Evolutionary conservation across 352 stramenopile species (phyloP).

Genomic region (Pythium diclinum): DNA sequence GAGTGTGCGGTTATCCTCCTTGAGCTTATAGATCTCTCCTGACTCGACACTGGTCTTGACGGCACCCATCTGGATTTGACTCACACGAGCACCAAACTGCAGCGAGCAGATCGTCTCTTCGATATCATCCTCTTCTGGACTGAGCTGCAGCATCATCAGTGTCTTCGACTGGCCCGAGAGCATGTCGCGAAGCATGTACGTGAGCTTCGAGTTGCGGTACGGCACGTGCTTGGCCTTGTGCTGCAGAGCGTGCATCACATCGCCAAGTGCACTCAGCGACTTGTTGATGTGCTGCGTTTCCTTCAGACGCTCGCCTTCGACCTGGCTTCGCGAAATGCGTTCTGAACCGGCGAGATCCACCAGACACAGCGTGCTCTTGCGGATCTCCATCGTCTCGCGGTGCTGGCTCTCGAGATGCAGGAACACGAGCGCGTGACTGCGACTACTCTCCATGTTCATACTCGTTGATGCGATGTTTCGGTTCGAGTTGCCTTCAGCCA

Average conservation of each 20-base stretch:
- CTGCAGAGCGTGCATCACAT: constrained; percentile 95
- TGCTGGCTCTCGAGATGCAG: constrained; percentile 74
- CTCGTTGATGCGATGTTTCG: constrained; percentile 77
- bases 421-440: constrained; percentile 82
- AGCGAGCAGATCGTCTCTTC: constrained; percentile 90
- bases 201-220: constrained; percentile 95
- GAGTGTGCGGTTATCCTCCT: constrained; percentile 58
- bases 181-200: constrained; percentile 91
- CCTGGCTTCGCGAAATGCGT: constrained; percentile 83
- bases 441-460: constrained; percentile 87
- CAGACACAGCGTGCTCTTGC: constrained; percentile 92
- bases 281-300: constrained; percentile 99
- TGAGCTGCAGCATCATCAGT: constrained; percentile 91
- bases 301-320: constrained; percentile 87
- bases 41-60: constrained; percentile 80
- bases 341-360: constrained; percentile 98
- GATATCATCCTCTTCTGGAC: constrained; percentile 68
- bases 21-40: constrained; percentile 64
- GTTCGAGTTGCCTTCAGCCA: constrained; percentile 76
- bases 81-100: constrained; percentile 87
- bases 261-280: constrained; percentile 94
- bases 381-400: constrained; percentile 60
- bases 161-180: constrained; percentile 90
- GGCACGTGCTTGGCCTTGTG: constrained; percentile 93
- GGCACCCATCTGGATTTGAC: constrained; percentile 86